Base-by-base conservation (phyloP, 441 rosid genomes). In the Macaranga tanarius region DNA sequence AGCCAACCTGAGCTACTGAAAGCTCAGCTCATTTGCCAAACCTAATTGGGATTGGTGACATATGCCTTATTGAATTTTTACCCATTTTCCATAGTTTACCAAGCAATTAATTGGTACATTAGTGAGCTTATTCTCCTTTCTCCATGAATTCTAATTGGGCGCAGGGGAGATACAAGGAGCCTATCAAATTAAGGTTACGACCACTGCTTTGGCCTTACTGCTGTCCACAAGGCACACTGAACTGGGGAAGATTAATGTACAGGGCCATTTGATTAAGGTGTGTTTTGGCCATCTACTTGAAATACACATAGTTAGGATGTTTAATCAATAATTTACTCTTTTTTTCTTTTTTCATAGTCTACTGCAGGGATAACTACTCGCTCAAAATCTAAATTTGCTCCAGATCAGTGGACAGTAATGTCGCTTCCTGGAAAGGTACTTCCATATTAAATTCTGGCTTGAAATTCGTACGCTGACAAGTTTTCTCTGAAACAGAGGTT, bases 81-180 rank as follows among this genome's bases (percentile, higher is more conserved):
- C 22, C 8, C 19, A 19, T 17, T 4, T 17, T 52, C 0, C 8
- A 19, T 48, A 13, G 50, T n/a, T 61, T 26, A 12, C 25, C 12
- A 31, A 25, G 50, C 25, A 51, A 9, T 51, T 6, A 28, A 47
- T 65, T n/a, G 31, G 19, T n/a, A 4, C 9, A 5, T 12, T 20
- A 40, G 28, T 47, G 13, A 58, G 51, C 71, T 60, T 56, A 16
- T 28, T 40, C 26, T 63, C 28, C 7, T 28, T 50, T 17, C 54
- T 0, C 19, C 11, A 15, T 4, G 60, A 6, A 28, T 68, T 44
- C 47, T 76, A 44, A 70, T 50, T 67, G 55, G 62, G 17, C 74
- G 65, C 88, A 95, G 97, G 90, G 65, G 97, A 92, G 86, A 88
- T 95, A 84, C 94, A 87, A 78, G 95, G 96, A 55, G 88, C 92